A percentile compares a stretch with the other conserved stretches of the same genome.
Evolutionary conservation across 2,329 filamentous ascomycete species (phyloP).

Genomic region (Sclerotinia subarctica): DNA sequence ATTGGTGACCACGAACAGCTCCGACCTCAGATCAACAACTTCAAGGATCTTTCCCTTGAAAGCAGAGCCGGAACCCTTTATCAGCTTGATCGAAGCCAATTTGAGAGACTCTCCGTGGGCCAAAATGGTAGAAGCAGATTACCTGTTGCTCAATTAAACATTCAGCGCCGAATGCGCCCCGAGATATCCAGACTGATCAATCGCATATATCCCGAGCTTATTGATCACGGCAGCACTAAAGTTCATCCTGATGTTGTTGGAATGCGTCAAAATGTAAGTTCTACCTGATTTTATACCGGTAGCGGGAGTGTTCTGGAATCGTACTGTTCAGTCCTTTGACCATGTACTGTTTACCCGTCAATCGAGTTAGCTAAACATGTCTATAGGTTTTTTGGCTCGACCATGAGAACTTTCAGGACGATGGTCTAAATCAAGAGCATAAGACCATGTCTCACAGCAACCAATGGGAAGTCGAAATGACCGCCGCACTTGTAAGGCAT

Average conservation of each 20-base stretch:
- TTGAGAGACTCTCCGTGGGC: constrained; percentile 32
- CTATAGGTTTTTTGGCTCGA: constrained; percentile 33
- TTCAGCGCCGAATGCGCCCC: constrained; percentile 36
- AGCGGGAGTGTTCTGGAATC: no score
- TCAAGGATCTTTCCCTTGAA: constrained; percentile 35
- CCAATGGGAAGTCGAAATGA: constrained; percentile 61
- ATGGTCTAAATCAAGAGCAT: constrained; percentile 6
- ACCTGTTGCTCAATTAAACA: constrained; percentile 32
- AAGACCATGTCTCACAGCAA: constrained; percentile 41
- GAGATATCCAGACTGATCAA: constrained; percentile 34
- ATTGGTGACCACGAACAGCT: constrained; percentile 47
- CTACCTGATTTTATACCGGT: neutral
- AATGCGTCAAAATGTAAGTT: constrained; percentile 28
- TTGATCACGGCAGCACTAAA: constrained; percentile 28
- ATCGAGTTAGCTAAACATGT: no score
- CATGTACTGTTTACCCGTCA: no score
- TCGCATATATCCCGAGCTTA: constrained; percentile 29
- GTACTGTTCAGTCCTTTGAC: no score
- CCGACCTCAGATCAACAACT: constrained; percentile 38
- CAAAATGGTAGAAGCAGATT: constrained; percentile 24
- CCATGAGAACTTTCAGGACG: constrained; percentile 30
- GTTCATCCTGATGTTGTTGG: constrained; percentile 32
- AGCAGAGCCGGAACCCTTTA: constrained; percentile 26
- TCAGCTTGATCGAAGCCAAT: constrained; percentile 34
- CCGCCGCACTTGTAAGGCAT: constrained; percentile 59